Percentiles rank a stretch among this genome's conserved stretches.
These are phyloP conservation scores for Colletotrichum sp. DNA, from an alignment of 2,329 filamentous ascomycete genomes.

Conservation along the genomic window DNA sequence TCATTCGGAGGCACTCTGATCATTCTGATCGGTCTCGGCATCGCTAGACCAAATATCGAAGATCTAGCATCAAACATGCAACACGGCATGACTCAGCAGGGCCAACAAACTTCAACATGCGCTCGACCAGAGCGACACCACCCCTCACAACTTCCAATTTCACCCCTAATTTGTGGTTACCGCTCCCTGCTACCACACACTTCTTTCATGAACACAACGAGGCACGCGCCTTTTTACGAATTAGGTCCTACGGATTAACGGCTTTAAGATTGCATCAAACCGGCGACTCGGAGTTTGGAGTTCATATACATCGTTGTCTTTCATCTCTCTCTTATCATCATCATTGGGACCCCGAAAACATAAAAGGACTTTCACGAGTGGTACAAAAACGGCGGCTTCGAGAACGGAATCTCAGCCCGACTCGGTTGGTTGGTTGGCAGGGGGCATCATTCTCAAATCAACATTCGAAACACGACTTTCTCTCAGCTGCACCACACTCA, in stretches of 20 bases:
- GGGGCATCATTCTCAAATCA: background rate
- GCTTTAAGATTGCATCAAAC: slow-evolving; percentile 21
- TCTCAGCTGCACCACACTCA: background rate
- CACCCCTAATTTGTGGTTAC: slow-evolving; percentile 1
- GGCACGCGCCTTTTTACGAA: slow-evolving; percentile 12
- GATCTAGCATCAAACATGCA: background rate
- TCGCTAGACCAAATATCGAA: background rate
- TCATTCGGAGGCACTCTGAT: background rate
- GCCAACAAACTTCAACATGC: background rate
- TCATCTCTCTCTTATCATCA: background rate
- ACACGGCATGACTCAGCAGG: background rate
- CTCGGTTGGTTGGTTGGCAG: slow-evolving; percentile 3
- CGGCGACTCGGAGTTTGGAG: slow-evolving; percentile 22
- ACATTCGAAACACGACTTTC: background rate
- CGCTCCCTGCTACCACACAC: background rate
- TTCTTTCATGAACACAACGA: slow-evolving; percentile 10
- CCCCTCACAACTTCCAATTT: background rate
- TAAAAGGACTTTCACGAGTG: slow-evolving; percentile 2
- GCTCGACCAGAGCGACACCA: background rate
- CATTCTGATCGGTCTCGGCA: background rate
- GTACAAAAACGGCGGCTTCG: background rate
- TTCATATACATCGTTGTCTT: slow-evolving; percentile 7
- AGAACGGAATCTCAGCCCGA: slow-evolving; percentile 10
- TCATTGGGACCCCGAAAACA: background rate
- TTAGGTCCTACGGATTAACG: slow-evolving; percentile 18